Evolutionary conservation across 2,329 filamentous ascomycete genomes (phyloP).

Genomic region (Colletotrichum limetticola): DNA sequence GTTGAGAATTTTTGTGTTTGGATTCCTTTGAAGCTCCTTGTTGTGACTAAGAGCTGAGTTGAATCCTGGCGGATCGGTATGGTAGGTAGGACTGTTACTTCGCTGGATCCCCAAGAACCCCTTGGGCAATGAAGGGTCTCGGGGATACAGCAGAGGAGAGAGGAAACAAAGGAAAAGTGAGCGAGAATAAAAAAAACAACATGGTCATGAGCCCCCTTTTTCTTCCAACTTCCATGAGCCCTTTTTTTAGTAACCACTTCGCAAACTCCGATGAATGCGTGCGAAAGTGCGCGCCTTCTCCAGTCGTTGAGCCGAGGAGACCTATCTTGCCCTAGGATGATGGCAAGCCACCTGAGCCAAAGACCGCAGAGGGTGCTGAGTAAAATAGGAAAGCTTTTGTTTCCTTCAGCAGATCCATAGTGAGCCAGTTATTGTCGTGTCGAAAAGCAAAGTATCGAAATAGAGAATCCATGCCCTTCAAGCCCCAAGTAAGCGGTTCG

Average conservation of each 20-base stretch:
- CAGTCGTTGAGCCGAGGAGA: constrained; percentile 33
- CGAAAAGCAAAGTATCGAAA: constrained; percentile 27
- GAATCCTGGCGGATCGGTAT: constrained; percentile 17
- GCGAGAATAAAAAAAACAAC: constrained; percentile 3
- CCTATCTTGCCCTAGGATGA: not conserved
- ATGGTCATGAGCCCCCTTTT: constrained; percentile 34
- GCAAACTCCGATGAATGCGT: constrained; percentile 37
- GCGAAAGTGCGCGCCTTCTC: constrained; percentile 34
- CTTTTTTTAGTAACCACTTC: constrained; percentile 35
- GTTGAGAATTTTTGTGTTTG: constrained; percentile 27
- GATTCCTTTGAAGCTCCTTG: constrained; percentile 25
- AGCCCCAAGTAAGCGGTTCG: constrained; percentile 33
- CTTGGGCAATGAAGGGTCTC: constrained; percentile 16
- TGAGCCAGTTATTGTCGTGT: constrained; percentile 20
- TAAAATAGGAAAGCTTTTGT: constrained; percentile 20
- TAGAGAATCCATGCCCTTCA: constrained; percentile 25
- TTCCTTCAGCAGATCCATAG: constrained; percentile 23
- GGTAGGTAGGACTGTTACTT: not conserved
- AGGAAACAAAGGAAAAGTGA: constrained; percentile 28
- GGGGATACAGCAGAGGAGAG: constrained; percentile 25
- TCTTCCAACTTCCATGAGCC: constrained; percentile 35
- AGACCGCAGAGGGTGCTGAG: constrained; percentile 29
- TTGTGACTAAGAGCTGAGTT: constrained; percentile 24
- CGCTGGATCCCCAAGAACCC: constrained; percentile 3
- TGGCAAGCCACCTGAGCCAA: constrained; percentile 12